A percentile compares a stretch with the other conserved stretches of the same genome.
Conservation (phyloP, 306 rosid species). For the Malus domestica region ASM211411v1 NC_041803.1:28495501-28496000, state of each 20-base stretch:
- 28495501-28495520: conserved; percentile 31
- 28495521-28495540: conserved; percentile 58
- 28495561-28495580: conserved; percentile 79
- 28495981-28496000: too few relatives aligned
- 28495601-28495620: conserved; percentile 43
- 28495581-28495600: conserved; percentile 45
- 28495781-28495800: conserved; percentile 65
- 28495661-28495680: conserved; percentile 51
- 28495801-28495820: conserved; percentile 65
- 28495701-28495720: conserved; percentile 48
- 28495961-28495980: too few relatives aligned
- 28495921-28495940: too few relatives aligned
- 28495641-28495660: conserved; percentile 61
- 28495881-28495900: too few relatives aligned
- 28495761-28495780: conserved; percentile 66
- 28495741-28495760: conserved; percentile 51
- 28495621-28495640: conserved; percentile 33
- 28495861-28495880: background rate
- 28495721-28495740: conserved; percentile 55
- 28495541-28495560: conserved; percentile 56
- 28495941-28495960: too few relatives aligned
- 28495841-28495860: conserved; percentile 20
- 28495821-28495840: conserved; percentile 24
- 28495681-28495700: conserved; percentile 38
- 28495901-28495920: too few relatives aligned